Percentiles rank a stretch among this genome's conserved stretches.
Evolutionary conservation across 2,329 filamentous ascomycete genomes (phyloP).

Genomic region (Ploettnerulaceae sp.): DNA sequence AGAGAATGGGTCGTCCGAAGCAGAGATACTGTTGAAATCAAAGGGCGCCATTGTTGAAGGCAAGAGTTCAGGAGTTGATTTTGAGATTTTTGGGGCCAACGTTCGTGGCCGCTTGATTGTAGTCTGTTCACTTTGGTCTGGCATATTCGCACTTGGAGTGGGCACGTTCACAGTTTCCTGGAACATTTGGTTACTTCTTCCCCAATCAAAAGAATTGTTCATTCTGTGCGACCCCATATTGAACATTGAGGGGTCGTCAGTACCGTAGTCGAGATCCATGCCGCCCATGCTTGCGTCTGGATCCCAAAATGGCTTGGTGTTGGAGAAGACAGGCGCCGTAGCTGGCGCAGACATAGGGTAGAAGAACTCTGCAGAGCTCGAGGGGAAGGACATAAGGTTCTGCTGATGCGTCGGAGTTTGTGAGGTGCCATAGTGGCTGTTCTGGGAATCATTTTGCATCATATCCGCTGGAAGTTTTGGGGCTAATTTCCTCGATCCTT

Average conservation of each 20-base stretch:
- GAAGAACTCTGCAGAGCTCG: constrained; percentile 53
- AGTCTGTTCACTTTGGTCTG: constrained; percentile 30
- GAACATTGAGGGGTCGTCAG: constrained; percentile 34
- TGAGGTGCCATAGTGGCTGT: constrained; percentile 27
- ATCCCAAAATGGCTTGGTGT: constrained; percentile 51
- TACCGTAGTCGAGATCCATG: constrained; percentile 57
- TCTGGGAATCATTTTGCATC: constrained; percentile 32
- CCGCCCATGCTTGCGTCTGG: constrained; percentile 44
- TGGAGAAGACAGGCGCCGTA: constrained; percentile 42
- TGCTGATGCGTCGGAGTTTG: constrained; percentile 36
- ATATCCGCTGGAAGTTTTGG: constrained; percentile 33
- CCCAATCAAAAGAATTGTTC: constrained; percentile 54
- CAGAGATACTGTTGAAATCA: constrained; percentile 37
- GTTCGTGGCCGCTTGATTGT: constrained; percentile 41
- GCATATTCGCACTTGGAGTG: constrained; percentile 5
- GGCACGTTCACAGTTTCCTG: constrained; percentile 39
- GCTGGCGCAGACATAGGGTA: constrained; percentile 57
- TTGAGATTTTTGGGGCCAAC: constrained; percentile 41
- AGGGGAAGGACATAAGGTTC: constrained; percentile 46
- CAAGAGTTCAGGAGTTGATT: constrained; percentile 16
- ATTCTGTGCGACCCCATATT: constrained; percentile 38
- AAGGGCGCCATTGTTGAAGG: constrained; percentile 42
- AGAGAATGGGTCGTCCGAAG: constrained; percentile 47
- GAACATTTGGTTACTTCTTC: constrained; percentile 50
- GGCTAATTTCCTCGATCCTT: constrained; percentile 51